These are phyloP conservation scores for Marsdenia floribunda DNA, from an alignment of 257 asterid species.

Conservation along the genomic window DNA sequence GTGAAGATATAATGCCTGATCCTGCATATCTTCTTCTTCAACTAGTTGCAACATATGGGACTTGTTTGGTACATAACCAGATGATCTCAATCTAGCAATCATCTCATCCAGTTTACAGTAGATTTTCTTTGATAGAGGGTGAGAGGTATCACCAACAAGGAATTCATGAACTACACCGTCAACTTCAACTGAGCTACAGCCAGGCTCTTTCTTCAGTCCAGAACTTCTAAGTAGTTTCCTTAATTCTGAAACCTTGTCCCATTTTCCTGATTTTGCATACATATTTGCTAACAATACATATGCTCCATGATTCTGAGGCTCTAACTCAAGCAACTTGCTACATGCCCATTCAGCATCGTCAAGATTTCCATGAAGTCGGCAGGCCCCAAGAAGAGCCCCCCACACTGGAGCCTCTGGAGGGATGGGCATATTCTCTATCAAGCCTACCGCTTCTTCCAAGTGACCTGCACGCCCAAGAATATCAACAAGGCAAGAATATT, in stretches of 20 bases:
- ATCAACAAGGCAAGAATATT: constrained; percentile 80
- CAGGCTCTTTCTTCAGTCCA: constrained; percentile 79
- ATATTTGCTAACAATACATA: constrained; percentile 59
- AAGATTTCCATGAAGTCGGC: constrained; percentile 50
- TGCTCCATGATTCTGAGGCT: constrained; percentile 67
- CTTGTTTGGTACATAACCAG: constrained; percentile 49
- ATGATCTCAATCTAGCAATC: constrained; percentile 29
- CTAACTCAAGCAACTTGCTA: constrained; percentile 47
- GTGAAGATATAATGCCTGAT: constrained; percentile 56
- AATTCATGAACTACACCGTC: constrained; percentile 64
- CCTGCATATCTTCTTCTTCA: constrained; percentile 70
- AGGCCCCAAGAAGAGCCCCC: constrained; percentile 81
- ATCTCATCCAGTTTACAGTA: constrained; percentile 64
- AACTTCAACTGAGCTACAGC: constrained; percentile 71
- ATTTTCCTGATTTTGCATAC: constrained; percentile 53
- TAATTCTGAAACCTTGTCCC: constrained; percentile 59
- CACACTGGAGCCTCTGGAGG: constrained; percentile 53
- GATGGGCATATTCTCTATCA: constrained; percentile 56
- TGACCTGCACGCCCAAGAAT: constrained; percentile 75
- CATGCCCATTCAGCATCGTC: constrained; percentile 58
- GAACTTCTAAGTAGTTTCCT: constrained; percentile 56
- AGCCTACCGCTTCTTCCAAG: constrained; percentile 48
- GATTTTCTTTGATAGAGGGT: constrained; percentile 44
- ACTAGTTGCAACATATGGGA: constrained; percentile 58
- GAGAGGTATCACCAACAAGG: constrained; percentile 53